Evolutionary conservation across 371 early-diverging fungal species (phyloP).

Genomic region (Dichotomocladium elegans): DNA sequence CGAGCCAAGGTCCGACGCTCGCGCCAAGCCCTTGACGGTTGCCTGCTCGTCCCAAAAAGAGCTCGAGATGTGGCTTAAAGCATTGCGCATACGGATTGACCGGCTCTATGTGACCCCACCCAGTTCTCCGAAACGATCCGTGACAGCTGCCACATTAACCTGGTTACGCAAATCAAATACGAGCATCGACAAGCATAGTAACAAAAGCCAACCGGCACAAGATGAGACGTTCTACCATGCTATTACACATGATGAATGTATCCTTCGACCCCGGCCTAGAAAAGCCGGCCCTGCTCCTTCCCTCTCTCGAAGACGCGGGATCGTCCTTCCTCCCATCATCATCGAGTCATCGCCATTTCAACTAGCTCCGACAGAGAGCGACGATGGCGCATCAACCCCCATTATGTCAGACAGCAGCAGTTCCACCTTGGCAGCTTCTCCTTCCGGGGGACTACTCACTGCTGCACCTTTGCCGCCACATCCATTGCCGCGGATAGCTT

Average conservation of each 20-base stretch:
- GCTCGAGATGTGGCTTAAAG: constrained; percentile 16
- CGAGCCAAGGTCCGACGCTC: constrained; percentile 14
- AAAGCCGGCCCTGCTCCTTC: constrained; percentile 2
- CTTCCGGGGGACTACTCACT: too few species aligned
- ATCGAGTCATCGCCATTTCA: not conserved
- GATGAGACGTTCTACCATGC: not conserved
- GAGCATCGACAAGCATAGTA: not conserved
- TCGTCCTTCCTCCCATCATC: not conserved
- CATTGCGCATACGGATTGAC: not conserved
- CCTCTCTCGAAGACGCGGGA: not conserved
- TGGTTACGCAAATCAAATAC: not conserved
- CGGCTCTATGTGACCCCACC: not conserved
- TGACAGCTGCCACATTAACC: not conserved
- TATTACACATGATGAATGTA: not conserved
- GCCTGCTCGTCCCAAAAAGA: constrained; percentile 23
- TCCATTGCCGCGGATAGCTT: not conserved
- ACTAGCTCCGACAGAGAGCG: too few species aligned
- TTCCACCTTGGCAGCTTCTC: too few species aligned
- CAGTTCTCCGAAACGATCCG: not conserved
- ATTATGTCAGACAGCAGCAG: too few species aligned
- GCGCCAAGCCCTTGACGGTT: constrained; percentile 21
- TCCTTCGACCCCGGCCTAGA: not conserved
- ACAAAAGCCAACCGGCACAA: too few species aligned
- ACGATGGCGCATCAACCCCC: too few species aligned
- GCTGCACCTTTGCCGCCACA: not conserved